Evolutionary conservation across 805 yeast species (phyloP), one percentile per base, ranked within the genome.

Genomic region (Candida pini): DNA sequence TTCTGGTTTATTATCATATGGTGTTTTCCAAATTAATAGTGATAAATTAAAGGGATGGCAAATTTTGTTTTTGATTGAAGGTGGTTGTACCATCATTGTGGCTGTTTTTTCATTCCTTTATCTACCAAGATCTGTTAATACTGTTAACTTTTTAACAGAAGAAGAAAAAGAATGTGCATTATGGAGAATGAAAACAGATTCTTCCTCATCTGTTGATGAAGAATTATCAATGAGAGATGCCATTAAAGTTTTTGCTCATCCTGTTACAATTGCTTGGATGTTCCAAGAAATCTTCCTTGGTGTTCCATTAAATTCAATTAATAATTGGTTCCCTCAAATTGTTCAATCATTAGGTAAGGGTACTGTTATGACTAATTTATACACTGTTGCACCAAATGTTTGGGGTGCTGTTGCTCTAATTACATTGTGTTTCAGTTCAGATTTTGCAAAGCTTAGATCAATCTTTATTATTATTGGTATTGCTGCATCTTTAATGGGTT

Each of bases 251-350:
- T 68, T 69, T 43, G 54, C 53, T 28, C 71, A 66, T 40, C 76
- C 76, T 5, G 60, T 68, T 7, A 57, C 66, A 9, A 43, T 64
- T 33, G 62, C 61, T 9, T 69, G 74, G 74, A 51, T 69, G 56
- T 48, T 67, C 9, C 41, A 47, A 23, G 73, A 69, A 54, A 49
- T 69, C 29, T 54, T 63, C 26, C 60, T 69, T 30, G 75, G 73
- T 35, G 75, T 69, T 17, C 75, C 75, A 2, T 49, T 69, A 22
- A 67, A 66, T 39, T 66, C 71, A n/a, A 60, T 66, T 38, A 63
- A 64, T 36, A 68, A 65, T 47, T 68, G 72, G 72, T 66, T 69
- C 41, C 74, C 76, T 3, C 75, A 68, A 43, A 64, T 64, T 39
- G 54, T 64, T 33, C 51, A 49, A 18, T 51, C 53, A 10, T 48